Evolutionary conservation across 305 asterid species (phyloP).

Genomic region (Solanum hybrid): DNA sequence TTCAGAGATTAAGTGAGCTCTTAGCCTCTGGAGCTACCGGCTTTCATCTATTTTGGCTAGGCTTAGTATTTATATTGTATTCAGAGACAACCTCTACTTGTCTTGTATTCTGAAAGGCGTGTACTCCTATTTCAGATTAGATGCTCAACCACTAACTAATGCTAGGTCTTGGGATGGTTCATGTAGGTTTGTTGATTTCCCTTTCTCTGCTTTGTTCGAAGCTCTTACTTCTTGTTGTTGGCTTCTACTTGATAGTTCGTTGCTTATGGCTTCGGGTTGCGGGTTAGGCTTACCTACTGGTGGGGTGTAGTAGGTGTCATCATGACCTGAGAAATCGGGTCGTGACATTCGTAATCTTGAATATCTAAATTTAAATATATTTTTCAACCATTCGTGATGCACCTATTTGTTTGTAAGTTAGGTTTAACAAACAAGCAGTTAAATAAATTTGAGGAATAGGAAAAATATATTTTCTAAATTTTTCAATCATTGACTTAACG

Average conservation of each 20-base stretch:
- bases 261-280: background rate
- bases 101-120: background rate
- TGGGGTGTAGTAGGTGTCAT: background rate
- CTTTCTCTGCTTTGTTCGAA: background rate
- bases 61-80: background rate
- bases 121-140: background rate
- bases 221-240: background rate
- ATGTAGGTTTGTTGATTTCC: background rate
- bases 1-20: background rate
- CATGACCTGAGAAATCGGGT: background rate
- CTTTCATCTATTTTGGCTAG: background rate
- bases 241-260: background rate
- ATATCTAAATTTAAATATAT: background rate
- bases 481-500: background rate
- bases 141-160: background rate
- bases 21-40: background rate
- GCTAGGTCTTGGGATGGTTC: background rate
- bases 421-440: background rate
- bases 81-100: background rate
- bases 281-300: background rate
- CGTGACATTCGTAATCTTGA: background rate
- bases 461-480: background rate
- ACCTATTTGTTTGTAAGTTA: background rate
- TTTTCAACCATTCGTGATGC: background rate
- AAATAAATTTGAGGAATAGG: background rate